Base-by-base conservation (phyloP, 352 stramenopile genomes). In the Halophytophthora polymorphica region DNA sequence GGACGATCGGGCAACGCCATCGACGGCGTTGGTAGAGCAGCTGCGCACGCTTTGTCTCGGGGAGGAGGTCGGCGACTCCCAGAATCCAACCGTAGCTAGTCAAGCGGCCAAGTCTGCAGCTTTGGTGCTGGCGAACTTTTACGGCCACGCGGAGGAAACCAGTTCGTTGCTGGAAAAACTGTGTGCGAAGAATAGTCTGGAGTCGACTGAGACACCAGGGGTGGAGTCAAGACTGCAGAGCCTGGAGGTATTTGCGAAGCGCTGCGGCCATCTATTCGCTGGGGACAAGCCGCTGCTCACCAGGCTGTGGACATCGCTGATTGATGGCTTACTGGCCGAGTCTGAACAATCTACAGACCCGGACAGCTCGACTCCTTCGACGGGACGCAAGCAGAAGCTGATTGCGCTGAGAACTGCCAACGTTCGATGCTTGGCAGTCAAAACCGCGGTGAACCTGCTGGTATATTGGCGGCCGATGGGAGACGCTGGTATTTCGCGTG, bases 231-330 rank as follows among this genome's bases (percentile, higher is more conserved):
- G 56, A 6, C 58, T 91, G 18, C 70, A 88, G 39, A 88, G 78
- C 43, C 59, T 93, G 1, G 48, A 76, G 52, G 66, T 88, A 12
- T 80, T 93, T 11, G 45, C 69, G 6, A 93, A 90, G 60, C 69
- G 61, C 10, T 87, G 71, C 40, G 61, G 57, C 12, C 28, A 61
- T 13, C 17, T 61, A 4, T 62, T 82, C 21, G 50, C 47, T 8
- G 19, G 46, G 15, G 54, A 79, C 19, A 36, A 45, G 13, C 7
- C 55, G 8, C 56, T 71, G 2, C 53, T 75, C n/a, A 50, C 46
- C 10, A 64, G 53, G 8, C 21, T 88, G 6, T 90, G 82, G 79
- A 35, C 61, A 13, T 55, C 60, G 10, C 42, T 92, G n/a, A 18
- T 75, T 2, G 60, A 82, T 13, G 66, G 73, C 28, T 76, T 84